Percentiles rank a stretch among this genome's conserved stretches.
Evolutionary conservation across 352 stramenopile genomes (phyloP).

Genomic region (Pythium angustatum): DNA sequence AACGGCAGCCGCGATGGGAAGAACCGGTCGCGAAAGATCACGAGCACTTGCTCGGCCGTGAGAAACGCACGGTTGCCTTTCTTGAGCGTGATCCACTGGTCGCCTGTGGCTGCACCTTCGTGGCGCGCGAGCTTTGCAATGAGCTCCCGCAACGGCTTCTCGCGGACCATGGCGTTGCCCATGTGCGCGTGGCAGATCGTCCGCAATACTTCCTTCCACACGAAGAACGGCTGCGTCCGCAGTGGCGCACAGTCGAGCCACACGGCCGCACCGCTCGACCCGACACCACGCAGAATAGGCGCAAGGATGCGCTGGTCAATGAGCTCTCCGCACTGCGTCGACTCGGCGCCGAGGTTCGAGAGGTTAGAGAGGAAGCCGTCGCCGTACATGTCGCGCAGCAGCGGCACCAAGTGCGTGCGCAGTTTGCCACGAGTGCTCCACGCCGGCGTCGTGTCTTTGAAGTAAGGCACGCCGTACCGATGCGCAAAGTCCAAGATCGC

Average conservation of each 20-base stretch:
- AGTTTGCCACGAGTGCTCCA: conserved; percentile 98
- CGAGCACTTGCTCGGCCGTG: conserved; percentile 56
- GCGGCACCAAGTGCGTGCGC: conserved; percentile 92
- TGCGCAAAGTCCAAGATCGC: conserved; percentile 96
- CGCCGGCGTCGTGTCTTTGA: conserved; percentile 96
- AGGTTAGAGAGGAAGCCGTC: conserved; percentile 83
- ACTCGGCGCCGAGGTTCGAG: conserved; percentile 77
- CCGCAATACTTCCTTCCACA: conserved; percentile 88
- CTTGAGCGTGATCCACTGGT: conserved; percentile 85
- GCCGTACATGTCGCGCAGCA: conserved; percentile 96
- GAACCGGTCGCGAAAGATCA: conserved; percentile 81
- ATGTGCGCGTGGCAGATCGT: conserved; percentile 77
- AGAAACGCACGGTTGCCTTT: conserved; percentile 82
- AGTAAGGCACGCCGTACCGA: conserved; percentile 95
- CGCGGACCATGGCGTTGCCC: conserved; percentile 84
- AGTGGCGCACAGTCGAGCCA: conserved; percentile 70
- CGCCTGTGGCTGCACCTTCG: conserved; percentile 33
- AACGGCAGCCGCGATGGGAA: conserved; percentile 46
- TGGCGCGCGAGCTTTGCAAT: conserved; percentile 68
- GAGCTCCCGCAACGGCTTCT: conserved; percentile 79
- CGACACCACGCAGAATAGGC: conserved; percentile 63
- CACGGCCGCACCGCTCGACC: conserved; percentile 60
- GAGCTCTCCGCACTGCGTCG: conserved; percentile 74
- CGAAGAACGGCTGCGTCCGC: conserved; percentile 66
- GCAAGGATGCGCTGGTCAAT: conserved; percentile 55